These are phyloP conservation scores for Triticum turgidum DNA, from an alignment of 176 grass and related monocot genomes.

Conservation along the genomic window DNA sequence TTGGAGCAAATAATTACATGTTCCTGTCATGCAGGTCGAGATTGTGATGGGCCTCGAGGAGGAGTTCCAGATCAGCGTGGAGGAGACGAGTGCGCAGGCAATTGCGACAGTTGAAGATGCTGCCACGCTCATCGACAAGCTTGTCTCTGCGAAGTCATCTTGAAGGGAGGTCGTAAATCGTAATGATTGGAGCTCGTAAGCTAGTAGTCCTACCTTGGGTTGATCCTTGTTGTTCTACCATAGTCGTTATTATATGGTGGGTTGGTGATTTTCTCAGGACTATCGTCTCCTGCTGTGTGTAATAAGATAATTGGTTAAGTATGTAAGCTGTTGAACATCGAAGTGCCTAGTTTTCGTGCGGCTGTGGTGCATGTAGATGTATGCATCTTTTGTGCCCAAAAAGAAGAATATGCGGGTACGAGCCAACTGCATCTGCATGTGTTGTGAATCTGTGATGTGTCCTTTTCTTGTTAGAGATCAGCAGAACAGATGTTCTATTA, in stretches of 20 bases:
- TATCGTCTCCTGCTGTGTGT: constrained; percentile 6
- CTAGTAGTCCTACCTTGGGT: constrained; percentile 16
- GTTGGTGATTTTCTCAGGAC: constrained; percentile 14
- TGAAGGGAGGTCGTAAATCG: neutral
- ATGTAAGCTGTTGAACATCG: constrained; percentile 16
- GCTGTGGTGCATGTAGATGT: constrained; percentile 5
- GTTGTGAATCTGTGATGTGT: neutral
- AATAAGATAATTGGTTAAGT: constrained; percentile 35
- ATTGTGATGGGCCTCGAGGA: constrained; percentile 80
- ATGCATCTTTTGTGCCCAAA: neutral
- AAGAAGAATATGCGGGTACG: neutral
- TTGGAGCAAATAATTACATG: neutral
- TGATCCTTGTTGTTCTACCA: constrained; percentile 1
- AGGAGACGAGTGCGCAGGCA: constrained; percentile 54
- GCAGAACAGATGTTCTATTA: too few relatives aligned
- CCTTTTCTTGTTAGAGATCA: neutral
- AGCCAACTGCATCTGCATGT: neutral
- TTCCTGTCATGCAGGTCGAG: constrained; percentile 42
- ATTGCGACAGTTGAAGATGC: constrained; percentile 58
- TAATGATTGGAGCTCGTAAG: neutral
- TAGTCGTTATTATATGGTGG: constrained; percentile 13
- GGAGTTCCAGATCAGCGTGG: constrained; percentile 53
- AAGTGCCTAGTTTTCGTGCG: neutral
- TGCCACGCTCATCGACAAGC: constrained; percentile 49
- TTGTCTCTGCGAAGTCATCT: constrained; percentile 17